Base-by-base conservation (phyloP, 192 early-diverging fungal species). In the Backusella liffmaniae region DNA sequence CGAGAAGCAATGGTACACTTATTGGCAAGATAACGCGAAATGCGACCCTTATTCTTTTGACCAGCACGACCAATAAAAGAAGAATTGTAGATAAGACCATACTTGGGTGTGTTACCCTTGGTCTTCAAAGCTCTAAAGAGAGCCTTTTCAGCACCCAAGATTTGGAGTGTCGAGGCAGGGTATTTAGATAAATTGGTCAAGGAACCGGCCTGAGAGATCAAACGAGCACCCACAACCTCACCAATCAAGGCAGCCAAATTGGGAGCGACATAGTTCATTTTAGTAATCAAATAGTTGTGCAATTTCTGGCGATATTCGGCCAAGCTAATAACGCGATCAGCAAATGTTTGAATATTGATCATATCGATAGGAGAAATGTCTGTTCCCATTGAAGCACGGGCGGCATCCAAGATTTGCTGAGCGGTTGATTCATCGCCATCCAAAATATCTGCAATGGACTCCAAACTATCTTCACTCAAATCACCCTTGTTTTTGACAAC, bases 21-120 rank as follows among this genome's bases (percentile, higher is more conserved):
- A 91, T 98, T 99, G 79, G 98, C 98, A 23, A 99, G 90, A 73
- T 98, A 95, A 72, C 98, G 94, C 66, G 98, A 98, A 66, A 99
- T 98, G 66, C 95, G 90, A 67, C 94, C 94, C 93, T 99, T 99
- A 92, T 98, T 98, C 91, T 99, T 99, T 51, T 90, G 85, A 51
- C 92, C 96, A 13, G 97, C 97, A 75, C 93, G 94, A 67, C 96
- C 97, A 82, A 99, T 96, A 78, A 97, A 93, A 13, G 94, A 93
- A 26, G 97, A 95, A 85, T 97, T 94, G 89, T 96, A 99, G 79
- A 99, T 94, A 34, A 97, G 87, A 83, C 97, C 97, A 78, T 99
- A 99, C 84, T 99, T 97, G 80, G 96, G 97, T 5, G 97, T 99
- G 81, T 97, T 95, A 76, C 95, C 94, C 77, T 94, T 94, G 73